Evolutionary conservation across 2,329 filamentous ascomycete genomes (phyloP), one percentile per base, ranked within the genome.

Genomic region (Hyphodiscus sp.): DNA sequence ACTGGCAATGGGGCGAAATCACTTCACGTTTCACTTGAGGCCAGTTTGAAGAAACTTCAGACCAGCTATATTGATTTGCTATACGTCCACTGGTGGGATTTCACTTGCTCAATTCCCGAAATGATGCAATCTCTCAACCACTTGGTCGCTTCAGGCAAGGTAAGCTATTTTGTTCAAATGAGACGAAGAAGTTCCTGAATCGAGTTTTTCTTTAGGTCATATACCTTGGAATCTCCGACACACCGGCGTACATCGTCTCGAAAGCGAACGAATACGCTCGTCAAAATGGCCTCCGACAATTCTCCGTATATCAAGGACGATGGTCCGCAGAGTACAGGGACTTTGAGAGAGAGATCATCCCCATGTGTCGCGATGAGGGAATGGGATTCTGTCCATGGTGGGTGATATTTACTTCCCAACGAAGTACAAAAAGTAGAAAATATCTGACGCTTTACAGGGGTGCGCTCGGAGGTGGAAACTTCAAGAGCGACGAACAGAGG

Each of bases 211-310:
- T 26, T 26, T 8, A 26, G 23, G 82, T 88, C 0, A 70, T 84
- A 16, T 87, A 87, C 59, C 73, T 89, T 0, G 85, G 86, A 2
- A 75, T 87, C 67, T 82, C 77, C 43, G 84, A 89, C 61, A 82
- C 81, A 0, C 86, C 86, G 0, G 85, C 86, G 9, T 89, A 85
- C 85, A 69, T 86, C 18, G 83, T 86, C 11, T 77, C 75, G 63
- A 83, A 82, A 63, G 80, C 80, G 16, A 86, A 86, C 51, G 77
- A 83, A 65, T 85, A 90, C 64, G 88, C 87, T 7, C 78, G 83
- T 43, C 77, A 81, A 58, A 80, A 89, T 58, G 85, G 83, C n/a
- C 74, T 89, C 26, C 80, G 82, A 1, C 83, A 79, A 41, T 91
- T 91, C 71, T 78, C 74, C 38, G 79, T 88, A 29, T 88, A 87